phyloP scores from a whole-genome alignment of 2,329 filamentous ascomycete species.

The Colletotrichum chlorophyti region DNA sequence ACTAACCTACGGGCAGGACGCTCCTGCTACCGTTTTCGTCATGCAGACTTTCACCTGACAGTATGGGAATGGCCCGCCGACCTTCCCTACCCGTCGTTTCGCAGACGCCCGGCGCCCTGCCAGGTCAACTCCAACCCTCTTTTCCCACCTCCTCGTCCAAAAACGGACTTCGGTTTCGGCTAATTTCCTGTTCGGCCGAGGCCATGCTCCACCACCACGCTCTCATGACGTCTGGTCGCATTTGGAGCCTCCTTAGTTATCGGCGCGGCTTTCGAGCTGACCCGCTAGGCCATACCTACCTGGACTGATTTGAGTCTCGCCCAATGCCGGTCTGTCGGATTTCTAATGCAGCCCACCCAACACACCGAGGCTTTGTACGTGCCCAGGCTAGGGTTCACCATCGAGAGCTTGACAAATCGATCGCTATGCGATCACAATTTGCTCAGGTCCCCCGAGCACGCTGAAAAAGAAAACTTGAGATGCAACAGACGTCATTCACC shows the following conservation, averaged over 20 bases:
- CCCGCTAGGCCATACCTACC: conserved; percentile 8
- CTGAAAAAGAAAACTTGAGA: background rate
- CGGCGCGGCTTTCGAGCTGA: conserved; percentile 6
- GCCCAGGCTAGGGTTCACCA: background rate
- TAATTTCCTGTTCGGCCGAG: conserved; percentile 21
- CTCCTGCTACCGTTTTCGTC: background rate
- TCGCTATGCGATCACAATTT: background rate
- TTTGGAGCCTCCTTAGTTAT: conserved; percentile 20
- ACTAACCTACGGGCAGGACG: too few relatives aligned
- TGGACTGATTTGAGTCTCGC: background rate
- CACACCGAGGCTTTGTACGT: background rate
- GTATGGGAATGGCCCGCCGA: conserved; percentile 7
- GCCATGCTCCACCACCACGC: conserved; percentile 10
- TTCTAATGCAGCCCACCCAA: background rate
- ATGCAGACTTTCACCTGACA: background rate
- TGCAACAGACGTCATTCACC: conserved; percentile 7
- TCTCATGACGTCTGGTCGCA: conserved; percentile 15
- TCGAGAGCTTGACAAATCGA: conserved; percentile 2
- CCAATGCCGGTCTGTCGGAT: background rate
- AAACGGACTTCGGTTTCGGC: conserved; percentile 26
- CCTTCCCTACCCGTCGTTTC: background rate
- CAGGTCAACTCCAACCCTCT: background rate
- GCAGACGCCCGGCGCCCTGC: background rate
- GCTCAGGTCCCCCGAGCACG: background rate
- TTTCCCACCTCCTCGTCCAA: background rate